A percentile compares a stretch with the other conserved stretches of the same genome.
Conservation (phyloP, 352 stramenopile genomes). For the Globisporangium barbulae region DNA sequence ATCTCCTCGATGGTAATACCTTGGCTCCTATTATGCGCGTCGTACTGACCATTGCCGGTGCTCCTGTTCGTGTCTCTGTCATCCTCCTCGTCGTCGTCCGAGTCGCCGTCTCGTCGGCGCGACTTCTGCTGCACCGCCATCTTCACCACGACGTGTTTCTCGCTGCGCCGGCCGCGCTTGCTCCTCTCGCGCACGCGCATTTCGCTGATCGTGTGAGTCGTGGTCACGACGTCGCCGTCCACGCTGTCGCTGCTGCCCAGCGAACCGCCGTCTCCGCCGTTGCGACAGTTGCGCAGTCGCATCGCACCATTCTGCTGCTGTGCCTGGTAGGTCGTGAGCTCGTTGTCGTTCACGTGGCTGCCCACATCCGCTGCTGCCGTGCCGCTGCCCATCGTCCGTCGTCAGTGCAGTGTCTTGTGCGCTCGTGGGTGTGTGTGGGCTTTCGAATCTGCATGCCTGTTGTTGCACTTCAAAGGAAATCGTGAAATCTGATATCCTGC, state of each 20-base stretch:
- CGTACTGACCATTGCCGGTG: constrained; percentile 4
- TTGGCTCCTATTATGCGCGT: neutral
- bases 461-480: neutral
- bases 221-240: constrained; percentile 10
- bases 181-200: constrained; percentile 13
- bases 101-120: neutral
- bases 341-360: neutral
- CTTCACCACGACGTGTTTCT: constrained; percentile 16
- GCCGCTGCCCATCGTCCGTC: neutral
- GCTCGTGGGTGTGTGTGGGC: neutral
- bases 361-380: neutral
- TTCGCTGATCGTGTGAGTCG: constrained; percentile 15
- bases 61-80: constrained; percentile 3
- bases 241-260: neutral
- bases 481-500: neutral
- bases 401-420: neutral
- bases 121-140: constrained; percentile 10
- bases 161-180: constrained; percentile 5
- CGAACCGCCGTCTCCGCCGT: neutral
- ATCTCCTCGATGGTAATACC: constrained; percentile 17
- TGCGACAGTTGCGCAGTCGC: neutral
- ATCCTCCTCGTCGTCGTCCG: neutral
- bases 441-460: neutral
- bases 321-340: neutral
- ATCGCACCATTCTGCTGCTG: neutral